These are phyloP conservation scores for Talaromyces thailandensis DNA, from an alignment of 495 filamentous ascomycete species.

Conservation along the genomic window DNA sequence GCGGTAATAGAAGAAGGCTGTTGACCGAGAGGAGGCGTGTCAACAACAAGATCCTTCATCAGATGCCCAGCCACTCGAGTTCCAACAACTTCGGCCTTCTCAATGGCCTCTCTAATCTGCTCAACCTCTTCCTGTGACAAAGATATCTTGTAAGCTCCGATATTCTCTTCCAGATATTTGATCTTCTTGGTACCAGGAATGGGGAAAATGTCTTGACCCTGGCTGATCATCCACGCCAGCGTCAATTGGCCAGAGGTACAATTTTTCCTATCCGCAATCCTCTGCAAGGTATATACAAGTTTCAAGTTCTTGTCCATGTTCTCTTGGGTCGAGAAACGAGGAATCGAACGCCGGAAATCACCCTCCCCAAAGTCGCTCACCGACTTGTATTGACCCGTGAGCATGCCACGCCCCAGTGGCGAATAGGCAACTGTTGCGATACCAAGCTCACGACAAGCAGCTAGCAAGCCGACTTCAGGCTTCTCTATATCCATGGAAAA, in stretches of 20 bases:
- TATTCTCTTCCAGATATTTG: conserved; percentile 50
- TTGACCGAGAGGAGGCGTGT: too few relatives aligned
- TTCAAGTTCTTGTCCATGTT: conserved; percentile 36
- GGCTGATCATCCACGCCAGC: conserved; percentile 47
- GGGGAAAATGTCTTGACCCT: conserved; percentile 47
- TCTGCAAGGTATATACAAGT: conserved; percentile 25
- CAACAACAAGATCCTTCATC: too few relatives aligned
- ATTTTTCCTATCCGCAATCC: conserved; percentile 33
- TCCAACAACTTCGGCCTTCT: conserved; percentile 11
- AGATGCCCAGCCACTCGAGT: conserved; percentile 19
- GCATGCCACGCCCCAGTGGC: conserved; percentile 38
- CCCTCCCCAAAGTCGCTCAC: conserved; percentile 25
- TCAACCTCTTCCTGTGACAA: conserved; percentile 35
- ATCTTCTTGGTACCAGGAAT: conserved; percentile 51
- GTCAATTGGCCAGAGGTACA: conserved; percentile 38
- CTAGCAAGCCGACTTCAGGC: conserved; percentile 15
- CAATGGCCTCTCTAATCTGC: conserved; percentile 24
- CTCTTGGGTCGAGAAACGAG: conserved; percentile 30
- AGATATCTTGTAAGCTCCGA: conserved; percentile 31
- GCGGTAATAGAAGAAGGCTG: too few relatives aligned
- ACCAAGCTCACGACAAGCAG: conserved; percentile 38
- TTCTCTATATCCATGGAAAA: too few relatives aligned
- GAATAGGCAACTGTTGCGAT: conserved; percentile 36
- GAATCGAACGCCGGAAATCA: conserved; percentile 26
- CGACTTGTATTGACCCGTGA: conserved; percentile 25